These are phyloP conservation scores for Colletotrichum spinosum DNA, from an alignment of 2,329 filamentous ascomycete genomes.

Conservation along the genomic window DNA sequence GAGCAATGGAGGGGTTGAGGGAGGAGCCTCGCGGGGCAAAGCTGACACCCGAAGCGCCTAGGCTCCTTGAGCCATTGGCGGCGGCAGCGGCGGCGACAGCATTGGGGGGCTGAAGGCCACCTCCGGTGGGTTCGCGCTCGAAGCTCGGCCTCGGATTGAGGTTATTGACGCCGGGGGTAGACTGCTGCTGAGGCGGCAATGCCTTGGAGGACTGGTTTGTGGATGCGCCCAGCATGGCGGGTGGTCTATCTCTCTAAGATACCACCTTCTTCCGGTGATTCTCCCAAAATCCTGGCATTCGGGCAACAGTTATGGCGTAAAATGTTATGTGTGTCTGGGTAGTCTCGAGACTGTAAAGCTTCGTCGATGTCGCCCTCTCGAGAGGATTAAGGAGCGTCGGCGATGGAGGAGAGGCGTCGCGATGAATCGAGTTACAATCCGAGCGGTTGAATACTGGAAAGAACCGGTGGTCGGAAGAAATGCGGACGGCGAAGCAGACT, in stretches of 20 bases:
- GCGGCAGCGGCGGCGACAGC: slow-evolving; percentile 30
- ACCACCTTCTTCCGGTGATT: slow-evolving; percentile 36
- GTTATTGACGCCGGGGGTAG: slow-evolving; percentile 51
- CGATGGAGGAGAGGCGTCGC: slow-evolving; percentile 16
- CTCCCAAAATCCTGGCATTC: slow-evolving; percentile 37
- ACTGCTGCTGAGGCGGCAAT: slow-evolving; percentile 54
- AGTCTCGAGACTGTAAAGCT: background rate
- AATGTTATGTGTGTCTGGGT: no score
- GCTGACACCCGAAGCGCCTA: slow-evolving; percentile 67
- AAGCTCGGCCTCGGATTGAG: slow-evolving; percentile 58
- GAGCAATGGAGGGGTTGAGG: slow-evolving; percentile 76
- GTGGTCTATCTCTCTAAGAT: slow-evolving; percentile 38
- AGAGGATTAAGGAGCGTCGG: slow-evolving; percentile 7
- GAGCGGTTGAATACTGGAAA: slow-evolving; percentile 1
- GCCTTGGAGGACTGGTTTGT: slow-evolving; percentile 67
- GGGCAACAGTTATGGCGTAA: slow-evolving; percentile 31
- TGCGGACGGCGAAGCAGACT: background rate
- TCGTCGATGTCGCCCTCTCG: slow-evolving; percentile 19
- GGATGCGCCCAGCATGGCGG: slow-evolving; percentile 65
- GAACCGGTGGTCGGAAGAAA: background rate
- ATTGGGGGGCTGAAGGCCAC: slow-evolving; percentile 58
- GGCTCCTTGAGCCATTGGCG: slow-evolving; percentile 51
- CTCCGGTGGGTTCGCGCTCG: slow-evolving; percentile 63
- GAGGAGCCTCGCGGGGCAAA: slow-evolving; percentile 76
- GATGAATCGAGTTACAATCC: slow-evolving; percentile 12